Evolutionary conservation across 257 asterid species (phyloP).

Genomic region (Agastache rugosa): DNA sequence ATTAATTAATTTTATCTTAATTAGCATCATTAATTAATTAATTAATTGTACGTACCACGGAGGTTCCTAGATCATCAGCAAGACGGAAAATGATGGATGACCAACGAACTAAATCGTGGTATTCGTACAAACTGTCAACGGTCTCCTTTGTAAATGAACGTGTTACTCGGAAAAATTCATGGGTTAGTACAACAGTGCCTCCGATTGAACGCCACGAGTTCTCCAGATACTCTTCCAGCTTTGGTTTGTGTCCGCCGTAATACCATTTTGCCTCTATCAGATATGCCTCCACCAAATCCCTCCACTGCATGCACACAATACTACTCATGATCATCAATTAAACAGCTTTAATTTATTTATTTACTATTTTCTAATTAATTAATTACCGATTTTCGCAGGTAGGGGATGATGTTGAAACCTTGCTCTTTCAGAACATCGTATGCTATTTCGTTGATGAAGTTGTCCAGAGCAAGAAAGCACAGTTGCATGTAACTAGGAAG

Average conservation of each 20-base stretch:
- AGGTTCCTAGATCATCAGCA: constrained; percentile 31
- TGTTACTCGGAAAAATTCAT: constrained; percentile 36
- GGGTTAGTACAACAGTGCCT: constrained; percentile 33
- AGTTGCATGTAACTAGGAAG: constrained; percentile 51
- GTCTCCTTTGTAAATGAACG: constrained; percentile 41
- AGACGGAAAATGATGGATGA: constrained; percentile 39
- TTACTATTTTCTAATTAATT: no score
- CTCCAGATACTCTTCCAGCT: background rate
- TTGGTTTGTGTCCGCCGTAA: background rate
- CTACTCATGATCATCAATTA: no score
- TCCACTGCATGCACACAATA: background rate
- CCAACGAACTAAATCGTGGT: constrained; percentile 41
- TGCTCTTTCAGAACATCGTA: constrained; percentile 46
- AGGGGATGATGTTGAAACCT: constrained; percentile 32
- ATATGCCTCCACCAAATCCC: constrained; percentile 9
- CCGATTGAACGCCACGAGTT: constrained; percentile 21
- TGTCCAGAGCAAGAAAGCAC: constrained; percentile 46
- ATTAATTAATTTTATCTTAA: no score
- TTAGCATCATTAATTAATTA: no score
- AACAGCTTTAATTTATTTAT: no score
- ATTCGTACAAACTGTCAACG: constrained; percentile 22
- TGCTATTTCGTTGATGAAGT: constrained; percentile 41
- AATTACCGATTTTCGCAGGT: constrained; percentile 42
- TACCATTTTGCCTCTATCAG: constrained; percentile 14
- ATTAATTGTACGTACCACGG: background rate